A percentile compares a stretch with the other conserved stretches of the same genome.
Evolutionary conservation across 768 basidiomycete genomes (phyloP).

Genomic region (Sistotremastrum niveocremeum): DNA sequence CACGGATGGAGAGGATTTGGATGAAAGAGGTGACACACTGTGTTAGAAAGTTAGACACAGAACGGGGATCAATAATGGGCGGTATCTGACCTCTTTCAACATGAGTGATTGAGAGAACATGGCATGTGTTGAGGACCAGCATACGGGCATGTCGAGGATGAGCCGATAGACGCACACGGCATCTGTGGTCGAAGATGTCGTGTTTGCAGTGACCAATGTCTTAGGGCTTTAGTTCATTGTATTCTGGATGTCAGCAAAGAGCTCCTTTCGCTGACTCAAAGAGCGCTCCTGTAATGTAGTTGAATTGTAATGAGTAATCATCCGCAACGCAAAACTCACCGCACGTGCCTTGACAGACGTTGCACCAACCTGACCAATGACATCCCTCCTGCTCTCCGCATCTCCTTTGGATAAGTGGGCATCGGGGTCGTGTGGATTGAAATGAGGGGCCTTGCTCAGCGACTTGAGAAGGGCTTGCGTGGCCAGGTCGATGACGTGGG

Average conservation of each 20-base stretch:
- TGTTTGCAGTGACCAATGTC: neutral
- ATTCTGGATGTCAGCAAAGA: slow-evolving; percentile 10
- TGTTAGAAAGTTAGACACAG: neutral
- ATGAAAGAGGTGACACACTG: slow-evolving; percentile 16
- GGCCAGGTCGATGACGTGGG: slow-evolving; percentile 22
- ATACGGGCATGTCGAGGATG: slow-evolving; percentile 18
- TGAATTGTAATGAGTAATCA: too few species aligned
- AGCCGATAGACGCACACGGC: slow-evolving; percentile 4
- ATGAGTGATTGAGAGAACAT: slow-evolving; percentile 14
- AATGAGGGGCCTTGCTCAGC: slow-evolving; percentile 15
- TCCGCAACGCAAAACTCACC: too few species aligned
- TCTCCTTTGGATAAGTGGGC: slow-evolving; percentile 6
- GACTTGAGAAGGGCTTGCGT: slow-evolving; percentile 18
- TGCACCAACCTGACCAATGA: slow-evolving; percentile 7
- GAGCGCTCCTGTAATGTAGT: slow-evolving; percentile 12
- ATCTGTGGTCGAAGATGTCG: too few species aligned
- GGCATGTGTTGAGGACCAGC: slow-evolving; percentile 20
- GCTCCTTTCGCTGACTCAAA: slow-evolving; percentile 13
- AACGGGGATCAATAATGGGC: neutral
- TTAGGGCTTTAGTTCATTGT: neutral
- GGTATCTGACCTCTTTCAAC: slow-evolving; percentile 4
- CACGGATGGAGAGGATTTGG: slow-evolving; percentile 11
- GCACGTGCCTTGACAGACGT: slow-evolving; percentile 8
- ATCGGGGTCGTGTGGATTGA: slow-evolving; percentile 11
- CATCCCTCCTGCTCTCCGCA: slow-evolving; percentile 8